These are phyloP conservation scores for Psilocybe tampanensis DNA, from an alignment of 768 basidiomycete genomes.

Conservation along the genomic window DNA sequence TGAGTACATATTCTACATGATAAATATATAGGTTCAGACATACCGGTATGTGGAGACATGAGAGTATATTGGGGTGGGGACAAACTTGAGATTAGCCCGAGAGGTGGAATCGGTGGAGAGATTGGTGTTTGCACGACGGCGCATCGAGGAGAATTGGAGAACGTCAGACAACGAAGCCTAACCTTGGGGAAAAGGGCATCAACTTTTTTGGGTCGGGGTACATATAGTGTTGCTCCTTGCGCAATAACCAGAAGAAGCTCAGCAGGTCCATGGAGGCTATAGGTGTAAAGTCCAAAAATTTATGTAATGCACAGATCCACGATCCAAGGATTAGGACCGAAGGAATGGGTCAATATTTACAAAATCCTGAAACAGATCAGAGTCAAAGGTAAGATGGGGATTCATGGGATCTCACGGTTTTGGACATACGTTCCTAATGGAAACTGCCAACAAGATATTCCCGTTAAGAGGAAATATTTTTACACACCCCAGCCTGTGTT, in stretches of 20 bases:
- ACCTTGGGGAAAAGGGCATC: conserved; percentile 13
- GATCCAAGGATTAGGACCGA: conserved; percentile 16
- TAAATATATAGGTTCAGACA: conserved; percentile 15
- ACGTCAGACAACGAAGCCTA: conserved; percentile 21
- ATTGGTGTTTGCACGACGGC: conserved; percentile 28
- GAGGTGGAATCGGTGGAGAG: conserved; percentile 32
- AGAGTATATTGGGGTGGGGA: conserved; percentile 38
- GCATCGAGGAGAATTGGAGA: conserved; percentile 21
- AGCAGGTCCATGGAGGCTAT: conserved; percentile 27
- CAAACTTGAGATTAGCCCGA: conserved; percentile 34
- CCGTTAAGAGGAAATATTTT: conserved; percentile 5
- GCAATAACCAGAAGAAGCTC: conserved; percentile 20
- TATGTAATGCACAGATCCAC: conserved; percentile 12
- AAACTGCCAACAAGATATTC: background rate
- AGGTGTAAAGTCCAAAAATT: conserved; percentile 15
- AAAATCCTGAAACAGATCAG: conserved; percentile 23
- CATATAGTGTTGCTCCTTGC: conserved; percentile 23
- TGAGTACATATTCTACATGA: background rate
- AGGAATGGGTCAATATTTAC: conserved; percentile 20
- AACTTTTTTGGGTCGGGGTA: conserved; percentile 19
- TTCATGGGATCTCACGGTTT: conserved; percentile 16
- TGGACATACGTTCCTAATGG: conserved; percentile 16
- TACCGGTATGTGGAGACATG: conserved; percentile 56
- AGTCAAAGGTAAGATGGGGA: conserved; percentile 14
- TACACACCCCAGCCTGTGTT: conserved; percentile 10